These are phyloP conservation scores for Rosa multiflora DNA, from an alignment of 306 rosid species.

Conservation along the genomic window DNA sequence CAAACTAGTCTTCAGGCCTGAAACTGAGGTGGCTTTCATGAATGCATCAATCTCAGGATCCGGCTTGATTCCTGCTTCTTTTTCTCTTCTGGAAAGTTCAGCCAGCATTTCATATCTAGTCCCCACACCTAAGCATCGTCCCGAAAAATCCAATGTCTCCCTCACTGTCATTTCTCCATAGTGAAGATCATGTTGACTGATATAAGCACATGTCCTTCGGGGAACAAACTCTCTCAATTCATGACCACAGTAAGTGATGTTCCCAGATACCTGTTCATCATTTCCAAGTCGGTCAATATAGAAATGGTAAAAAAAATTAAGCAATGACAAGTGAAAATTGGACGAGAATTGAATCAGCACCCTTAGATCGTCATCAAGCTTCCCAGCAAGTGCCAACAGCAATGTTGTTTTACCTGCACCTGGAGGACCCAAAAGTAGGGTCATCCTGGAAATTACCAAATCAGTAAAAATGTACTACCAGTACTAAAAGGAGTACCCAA, in stretches of 20 bases:
- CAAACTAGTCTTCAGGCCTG: constrained; percentile 61
- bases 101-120: constrained; percentile 62
- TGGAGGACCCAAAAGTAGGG: constrained; percentile 86
- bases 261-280: constrained; percentile 55
- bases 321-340: not conserved
- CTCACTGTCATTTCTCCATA: constrained; percentile 91
- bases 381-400: constrained; percentile 73
- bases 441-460: constrained; percentile 43
- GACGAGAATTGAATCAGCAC: constrained; percentile 29
- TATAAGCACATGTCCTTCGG: constrained; percentile 83
- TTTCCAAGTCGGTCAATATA: not conserved
- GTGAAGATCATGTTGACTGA: constrained; percentile 78
- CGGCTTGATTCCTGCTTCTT: constrained; percentile 66
- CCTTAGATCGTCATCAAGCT: constrained; percentile 56
- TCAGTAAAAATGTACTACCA: not conserved
- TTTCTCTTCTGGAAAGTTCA: constrained; percentile 82
- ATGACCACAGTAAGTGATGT: constrained; percentile 77
- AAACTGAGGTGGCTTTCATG: constrained; percentile 65
- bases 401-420: constrained; percentile 83
- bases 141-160: constrained; percentile 82
- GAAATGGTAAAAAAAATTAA: not conserved
- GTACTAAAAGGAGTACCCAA: not conserved
- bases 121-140: constrained; percentile 86
- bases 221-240: constrained; percentile 68
- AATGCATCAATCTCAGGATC: constrained; percentile 80